Conservation (phyloP, 352 stramenopile genomes). For the Discostella stelligera region DNA sequence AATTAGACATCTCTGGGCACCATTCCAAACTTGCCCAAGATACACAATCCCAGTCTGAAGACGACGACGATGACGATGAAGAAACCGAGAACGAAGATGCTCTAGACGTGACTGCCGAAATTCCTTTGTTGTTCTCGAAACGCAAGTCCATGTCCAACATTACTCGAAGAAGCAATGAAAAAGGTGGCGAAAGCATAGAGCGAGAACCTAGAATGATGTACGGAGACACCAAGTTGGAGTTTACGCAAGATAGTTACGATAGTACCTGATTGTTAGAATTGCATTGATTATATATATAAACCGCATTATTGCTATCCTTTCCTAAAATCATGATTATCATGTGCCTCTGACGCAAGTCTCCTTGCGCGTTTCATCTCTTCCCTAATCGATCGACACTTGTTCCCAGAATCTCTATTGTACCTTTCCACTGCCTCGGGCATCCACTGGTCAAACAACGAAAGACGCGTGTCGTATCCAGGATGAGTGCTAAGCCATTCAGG, state of each 20-base stretch:
- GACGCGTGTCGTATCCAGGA: conserved; percentile 62
- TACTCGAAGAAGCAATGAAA: conserved; percentile 8
- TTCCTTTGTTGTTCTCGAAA: conserved; percentile 37
- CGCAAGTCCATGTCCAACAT: conserved; percentile 25
- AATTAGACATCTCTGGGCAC: neutral
- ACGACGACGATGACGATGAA: conserved; percentile 13
- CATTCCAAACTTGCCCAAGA: conserved; percentile 18
- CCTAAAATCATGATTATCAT: conserved; percentile 1
- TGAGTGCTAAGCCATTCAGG: conserved; percentile 79
- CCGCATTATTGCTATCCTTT: neutral
- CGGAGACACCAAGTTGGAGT: conserved; percentile 36
- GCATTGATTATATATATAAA: neutral
- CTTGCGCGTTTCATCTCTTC: conserved; percentile 53
- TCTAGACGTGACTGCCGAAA: conserved; percentile 44
- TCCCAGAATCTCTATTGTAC: conserved; percentile 42
- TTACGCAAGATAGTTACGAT: conserved; percentile 6
- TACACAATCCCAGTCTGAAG: conserved; percentile 6
- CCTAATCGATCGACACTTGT: conserved; percentile 47
- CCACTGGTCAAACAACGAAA: conserved; percentile 66
- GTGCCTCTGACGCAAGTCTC: conserved; percentile 26
- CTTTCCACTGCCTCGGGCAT: conserved; percentile 55
- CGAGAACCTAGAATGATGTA: conserved; percentile 52
- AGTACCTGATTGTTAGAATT: neutral
- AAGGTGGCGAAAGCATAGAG: conserved; percentile 2
- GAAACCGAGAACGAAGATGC: conserved; percentile 30